Conservation (phyloP, 1,284 basidiomycete species). For the Trametes pubescens region DNA sequence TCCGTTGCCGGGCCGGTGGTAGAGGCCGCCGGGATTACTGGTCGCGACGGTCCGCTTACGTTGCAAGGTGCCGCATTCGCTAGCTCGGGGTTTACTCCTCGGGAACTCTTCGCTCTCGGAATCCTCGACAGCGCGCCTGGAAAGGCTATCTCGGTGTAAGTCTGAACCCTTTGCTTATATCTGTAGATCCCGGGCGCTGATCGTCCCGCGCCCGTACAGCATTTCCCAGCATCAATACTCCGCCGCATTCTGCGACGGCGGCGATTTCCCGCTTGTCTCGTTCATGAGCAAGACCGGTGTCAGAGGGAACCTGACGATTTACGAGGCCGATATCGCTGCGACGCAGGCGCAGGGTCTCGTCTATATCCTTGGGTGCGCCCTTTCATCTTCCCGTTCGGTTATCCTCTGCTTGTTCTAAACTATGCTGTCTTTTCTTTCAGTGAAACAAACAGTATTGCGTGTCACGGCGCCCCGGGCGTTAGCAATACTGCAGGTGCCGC, state of each 20-base stretch:
- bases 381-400: background rate
- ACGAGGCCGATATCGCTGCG: constrained; percentile 57
- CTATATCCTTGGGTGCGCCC: constrained; percentile 63
- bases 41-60: constrained; percentile 45
- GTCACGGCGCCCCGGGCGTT: constrained; percentile 68
- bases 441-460: constrained; percentile 45
- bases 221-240: constrained; percentile 71
- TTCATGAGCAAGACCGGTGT: constrained; percentile 68
- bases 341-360: constrained; percentile 55
- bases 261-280: constrained; percentile 57
- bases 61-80: constrained; percentile 63
- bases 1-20: constrained; percentile 37
- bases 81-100: constrained; percentile 64
- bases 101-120: constrained; percentile 50
- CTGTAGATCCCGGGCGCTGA: constrained; percentile 3
- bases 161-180: background rate
- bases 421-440: constrained; percentile 7
- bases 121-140: constrained; percentile 43
- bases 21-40: constrained; percentile 39
- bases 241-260: constrained; percentile 61
- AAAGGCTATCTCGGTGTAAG: constrained; percentile 43
- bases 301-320: constrained; percentile 61
- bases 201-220: constrained; percentile 40
- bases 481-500: constrained; percentile 75
- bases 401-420: background rate